Evolutionary conservation across 331 rosid genomes (phyloP), one percentile per base, ranked within the genome.

Genomic region (Phaseolus coccineus): DNA sequence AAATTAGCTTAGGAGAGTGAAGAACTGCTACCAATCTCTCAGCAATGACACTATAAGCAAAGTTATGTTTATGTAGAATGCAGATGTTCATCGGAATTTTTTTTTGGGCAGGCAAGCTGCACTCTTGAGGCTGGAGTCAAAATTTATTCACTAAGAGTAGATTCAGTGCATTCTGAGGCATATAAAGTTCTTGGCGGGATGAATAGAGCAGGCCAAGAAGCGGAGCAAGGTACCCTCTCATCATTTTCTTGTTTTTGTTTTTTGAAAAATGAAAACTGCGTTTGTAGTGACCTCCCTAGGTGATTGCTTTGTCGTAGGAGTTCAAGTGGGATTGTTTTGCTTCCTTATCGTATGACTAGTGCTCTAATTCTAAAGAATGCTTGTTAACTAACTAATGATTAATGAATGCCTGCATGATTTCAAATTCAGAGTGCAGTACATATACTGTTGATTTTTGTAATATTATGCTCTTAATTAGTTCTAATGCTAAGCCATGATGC

Each of bases 111-210:
- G 99, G 99, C 98, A 65, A 90, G 98, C 71, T 96, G 98, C 84
- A 96, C 97, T 62, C 96, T 96, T 82, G 99, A 96, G 90, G 98
- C 96, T 28, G 99, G 98, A 70, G 98, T 96, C 39, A 96, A 90
- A 84, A 89, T 96, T 71, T 96, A 93, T 84, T 87, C 98, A 44
- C 35, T 93, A 42, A 82, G 99, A 79, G 99, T 96, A 78, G 99
- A 96, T 83, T 91, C 99, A 0, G 98, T 91, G 78, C 98, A 96
- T 76, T 93, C 99, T 16, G 98, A 91, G 85, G 98, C 99, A 8
- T 96, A 93, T 83, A 96, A 96, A 86, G 99, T 96, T 73, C 99
- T 93, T 82, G 91, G 99, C 39, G 96, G 99, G 82, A 93, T 93
- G 98, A 93, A 93, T 67, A 89, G 99, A 85, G 97, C 90, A 19